A percentile compares a stretch with the other conserved stretches of the same genome.
phyloP scores from a whole-genome alignment of 345 rosid species.

The Stellera chamaejasme region DNA sequence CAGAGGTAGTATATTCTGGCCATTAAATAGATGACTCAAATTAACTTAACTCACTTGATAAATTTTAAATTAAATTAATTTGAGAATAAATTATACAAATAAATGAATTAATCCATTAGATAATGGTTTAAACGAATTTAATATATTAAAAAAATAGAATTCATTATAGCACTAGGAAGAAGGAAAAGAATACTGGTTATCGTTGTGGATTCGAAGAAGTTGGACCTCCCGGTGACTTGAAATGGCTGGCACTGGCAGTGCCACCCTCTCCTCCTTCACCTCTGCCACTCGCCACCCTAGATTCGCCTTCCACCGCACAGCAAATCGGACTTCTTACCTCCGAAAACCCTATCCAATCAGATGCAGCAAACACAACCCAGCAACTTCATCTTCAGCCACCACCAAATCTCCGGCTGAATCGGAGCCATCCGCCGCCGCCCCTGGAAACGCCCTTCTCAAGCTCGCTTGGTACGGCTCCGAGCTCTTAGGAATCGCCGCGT shows the following conservation, averaged over 20 bases:
- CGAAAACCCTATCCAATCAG: slow-evolving; percentile 21
- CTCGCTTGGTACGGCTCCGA: slow-evolving; percentile 95
- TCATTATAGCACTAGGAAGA: too few species aligned
- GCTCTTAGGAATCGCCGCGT: slow-evolving; percentile 86
- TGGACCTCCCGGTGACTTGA: too few species aligned
- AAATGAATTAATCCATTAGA: too few species aligned
- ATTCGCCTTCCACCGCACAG: slow-evolving; percentile 10
- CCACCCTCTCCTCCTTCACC: slow-evolving; percentile 16
- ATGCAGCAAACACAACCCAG: slow-evolving; percentile 20
- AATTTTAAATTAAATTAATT: too few species aligned
- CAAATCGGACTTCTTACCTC: slow-evolving; percentile 9
- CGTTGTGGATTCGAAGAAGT: too few species aligned
- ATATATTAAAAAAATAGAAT: too few species aligned
- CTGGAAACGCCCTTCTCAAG: slow-evolving; percentile 68
- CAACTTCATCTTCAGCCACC: slow-evolving; percentile 4
- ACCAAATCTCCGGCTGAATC: slow-evolving; percentile 22
- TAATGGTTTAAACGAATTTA: too few species aligned
- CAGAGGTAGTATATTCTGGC: too few species aligned
- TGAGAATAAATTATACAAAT: too few species aligned
- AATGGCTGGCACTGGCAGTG: slow-evolving; percentile 32
- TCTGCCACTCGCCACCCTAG: slow-evolving; percentile 22
- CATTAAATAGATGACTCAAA: too few species aligned
- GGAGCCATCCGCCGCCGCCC: slow-evolving; percentile 31
- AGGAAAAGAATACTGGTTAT: too few species aligned
- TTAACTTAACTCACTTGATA: too few species aligned